phyloP scores from a whole-genome alignment of 768 basidiomycete species.

The Galerina marginata region DNA sequence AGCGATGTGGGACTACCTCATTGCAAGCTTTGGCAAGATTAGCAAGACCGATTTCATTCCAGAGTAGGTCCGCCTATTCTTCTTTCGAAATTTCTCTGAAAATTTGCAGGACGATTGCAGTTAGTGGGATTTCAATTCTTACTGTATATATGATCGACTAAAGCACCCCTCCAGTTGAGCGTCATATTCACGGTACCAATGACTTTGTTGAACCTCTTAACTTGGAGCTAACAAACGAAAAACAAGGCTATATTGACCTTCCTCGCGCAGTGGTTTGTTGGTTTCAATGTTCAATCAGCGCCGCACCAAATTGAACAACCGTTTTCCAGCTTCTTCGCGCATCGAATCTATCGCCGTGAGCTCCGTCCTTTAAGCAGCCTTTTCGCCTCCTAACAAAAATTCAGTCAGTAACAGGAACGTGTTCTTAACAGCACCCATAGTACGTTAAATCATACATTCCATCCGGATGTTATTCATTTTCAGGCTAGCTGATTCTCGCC shows the following conservation, averaged over 20 bases:
- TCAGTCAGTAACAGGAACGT: constrained; percentile 13
- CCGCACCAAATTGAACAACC: neutral
- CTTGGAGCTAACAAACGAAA: neutral
- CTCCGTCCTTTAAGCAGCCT: neutral
- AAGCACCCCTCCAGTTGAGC: constrained; percentile 18
- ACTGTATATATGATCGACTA: neutral
- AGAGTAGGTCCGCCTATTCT: constrained; percentile 25
- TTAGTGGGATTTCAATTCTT: constrained; percentile 2
- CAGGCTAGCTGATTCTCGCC: constrained; percentile 25
- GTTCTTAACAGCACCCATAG: constrained; percentile 5
- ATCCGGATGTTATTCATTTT: neutral
- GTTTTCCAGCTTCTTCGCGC: constrained; percentile 36
- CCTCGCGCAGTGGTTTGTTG: constrained; percentile 27
- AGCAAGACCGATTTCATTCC: constrained; percentile 33
- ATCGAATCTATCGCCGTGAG: constrained; percentile 42
- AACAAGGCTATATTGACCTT: constrained; percentile 32
- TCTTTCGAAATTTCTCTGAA: neutral
- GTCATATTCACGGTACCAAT: constrained; percentile 26
- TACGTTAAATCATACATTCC: neutral
- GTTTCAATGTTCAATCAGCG: neutral
- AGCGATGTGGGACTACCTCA: constrained; percentile 41
- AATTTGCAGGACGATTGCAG: constrained; percentile 10
- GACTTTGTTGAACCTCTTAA: neutral
- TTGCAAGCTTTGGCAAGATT: constrained; percentile 30
- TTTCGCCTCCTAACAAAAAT: neutral